Conservation (phyloP, 768 basidiomycete genomes). For the Russula abietina region DNA sequence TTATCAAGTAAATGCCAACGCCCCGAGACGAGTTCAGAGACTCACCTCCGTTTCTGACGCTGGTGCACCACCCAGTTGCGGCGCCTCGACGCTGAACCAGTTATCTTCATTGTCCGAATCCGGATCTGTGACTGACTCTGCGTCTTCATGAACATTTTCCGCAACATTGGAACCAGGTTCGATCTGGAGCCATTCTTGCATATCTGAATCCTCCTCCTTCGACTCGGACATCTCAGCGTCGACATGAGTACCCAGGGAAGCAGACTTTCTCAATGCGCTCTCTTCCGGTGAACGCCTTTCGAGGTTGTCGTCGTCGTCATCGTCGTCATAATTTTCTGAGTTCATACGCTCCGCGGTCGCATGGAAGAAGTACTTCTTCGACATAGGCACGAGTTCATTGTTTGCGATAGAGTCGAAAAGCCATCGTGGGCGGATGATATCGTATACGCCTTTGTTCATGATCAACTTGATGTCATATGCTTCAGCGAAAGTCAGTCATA, state of each 20-base stretch:
- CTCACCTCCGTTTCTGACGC: slow-evolving; percentile 11
- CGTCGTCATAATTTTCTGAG: slow-evolving; percentile 44
- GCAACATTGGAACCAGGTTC: slow-evolving; percentile 30
- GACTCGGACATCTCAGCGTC: slow-evolving; percentile 13
- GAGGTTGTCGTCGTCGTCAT: slow-evolving; percentile 8
- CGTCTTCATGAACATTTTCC: slow-evolving; percentile 30
- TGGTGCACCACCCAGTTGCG: slow-evolving; percentile 8
- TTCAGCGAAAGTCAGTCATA: slow-evolving; percentile 29
- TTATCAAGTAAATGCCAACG: neutral
- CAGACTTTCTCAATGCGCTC: neutral
- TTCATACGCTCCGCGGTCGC: slow-evolving; percentile 48
- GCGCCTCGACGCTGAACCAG: slow-evolving; percentile 33
- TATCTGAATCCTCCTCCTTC: slow-evolving; percentile 33
- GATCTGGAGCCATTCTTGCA: slow-evolving; percentile 26
- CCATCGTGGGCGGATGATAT: slow-evolving; percentile 80
- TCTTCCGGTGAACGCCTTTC: neutral
- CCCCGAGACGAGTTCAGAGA: neutral
- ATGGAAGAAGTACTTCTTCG: slow-evolving; percentile 78
- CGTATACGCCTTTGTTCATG: slow-evolving; percentile 61
- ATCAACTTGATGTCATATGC: slow-evolving; percentile 67
- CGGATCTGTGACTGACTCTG: slow-evolving; percentile 52
- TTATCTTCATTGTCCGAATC: slow-evolving; percentile 63
- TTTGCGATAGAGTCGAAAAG: slow-evolving; percentile 67
- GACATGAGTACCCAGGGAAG: neutral
- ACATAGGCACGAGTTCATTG: slow-evolving; percentile 52